Base-by-base conservation (phyloP, 208 protist genomes). In the Acanthamoeba castellanii region DNA sequence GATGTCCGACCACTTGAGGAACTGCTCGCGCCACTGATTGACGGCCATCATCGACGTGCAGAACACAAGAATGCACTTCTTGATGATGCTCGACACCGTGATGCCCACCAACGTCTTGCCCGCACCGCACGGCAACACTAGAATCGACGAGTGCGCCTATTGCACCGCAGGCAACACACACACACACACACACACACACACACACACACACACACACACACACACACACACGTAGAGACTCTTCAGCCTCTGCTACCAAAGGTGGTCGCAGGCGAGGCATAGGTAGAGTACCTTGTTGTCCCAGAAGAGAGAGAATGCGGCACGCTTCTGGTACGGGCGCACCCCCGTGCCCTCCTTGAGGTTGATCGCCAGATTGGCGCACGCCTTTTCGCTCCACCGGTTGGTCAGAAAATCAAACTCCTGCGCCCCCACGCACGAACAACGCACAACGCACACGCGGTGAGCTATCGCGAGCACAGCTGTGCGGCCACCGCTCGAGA, bases 31-130 rank as follows among this genome's bases (percentile, higher is more conserved):
- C 99, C 99, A 99, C 97, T 99, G 99, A 81, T 99, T 98, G 0
- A 99, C 99, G 72, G 99, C 98, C 59, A 95, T 82, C 55, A 64
- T 87, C 4, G 82, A 93, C 13, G 70, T 95, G 98, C 99, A 95
- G 98, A 99, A 18, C 99, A 96, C n/a, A 14, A 92, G 61, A 22
- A 92, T 92, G 87, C 87, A 92, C 47, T 99, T 99, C 89, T 99
- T 99, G 66, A 99, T 98, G 45, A 99, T 99, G 50, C 99, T 89
- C 96, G 98, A 47, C 98, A 99, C 98, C 93, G 99, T 99, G 47
- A 99, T 99, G 42, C 99, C 99, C 27, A 99, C 98, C 20, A 99
- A 97, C 32, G 99, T 99, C 97, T 99, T 99, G 42, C 99, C 99
- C 18, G 99, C 99, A 52, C 99, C 99, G 97, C 99, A 99, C 2